phyloP scores from a whole-genome alignment of 2,329 filamentous ascomycete species.

The Diaporthe australafricana region DNA sequence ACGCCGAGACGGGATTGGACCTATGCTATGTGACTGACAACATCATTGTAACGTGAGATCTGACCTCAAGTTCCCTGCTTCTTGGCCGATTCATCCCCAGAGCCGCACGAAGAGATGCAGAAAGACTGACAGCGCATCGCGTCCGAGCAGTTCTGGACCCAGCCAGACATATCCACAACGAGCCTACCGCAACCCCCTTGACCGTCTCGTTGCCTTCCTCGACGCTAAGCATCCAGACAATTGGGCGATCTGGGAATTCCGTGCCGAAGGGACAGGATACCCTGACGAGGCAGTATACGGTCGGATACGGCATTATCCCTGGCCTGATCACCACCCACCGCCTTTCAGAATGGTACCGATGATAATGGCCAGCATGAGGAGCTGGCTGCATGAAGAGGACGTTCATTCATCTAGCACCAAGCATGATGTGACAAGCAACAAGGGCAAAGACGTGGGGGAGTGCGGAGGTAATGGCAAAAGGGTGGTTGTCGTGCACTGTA shows the following conservation, averaged over 20 bases:
- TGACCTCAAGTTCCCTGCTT: neutral
- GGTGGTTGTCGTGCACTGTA: constrained; percentile 94
- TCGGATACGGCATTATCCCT: constrained; percentile 91
- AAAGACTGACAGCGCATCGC: neutral
- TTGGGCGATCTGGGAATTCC: constrained; percentile 98
- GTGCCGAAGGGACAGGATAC: constrained; percentile 95
- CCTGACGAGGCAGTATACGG: constrained; percentile 89
- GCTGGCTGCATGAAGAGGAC: constrained; percentile 77
- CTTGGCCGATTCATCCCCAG: neutral
- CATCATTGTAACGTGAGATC: constrained; percentile 70
- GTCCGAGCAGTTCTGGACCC: constrained; percentile 84
- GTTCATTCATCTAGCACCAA: constrained; percentile 32
- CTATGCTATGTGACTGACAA: constrained; percentile 94
- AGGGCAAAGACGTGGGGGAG: constrained; percentile 22
- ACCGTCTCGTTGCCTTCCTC: constrained; percentile 87
- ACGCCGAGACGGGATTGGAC: constrained; percentile 89
- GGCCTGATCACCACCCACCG: constrained; percentile 96
- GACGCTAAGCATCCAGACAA: constrained; percentile 84
- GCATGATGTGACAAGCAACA: constrained; percentile 25
- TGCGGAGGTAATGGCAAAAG: constrained; percentile 52
- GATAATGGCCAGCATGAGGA: constrained; percentile 92
- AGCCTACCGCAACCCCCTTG: constrained; percentile 93
- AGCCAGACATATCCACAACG: constrained; percentile 89
- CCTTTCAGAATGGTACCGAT: constrained; percentile 89
- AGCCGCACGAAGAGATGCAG: neutral